Base-by-base conservation (phyloP, 1,284 basidiomycete genomes). In the Rhodofomes roseus region DNA sequence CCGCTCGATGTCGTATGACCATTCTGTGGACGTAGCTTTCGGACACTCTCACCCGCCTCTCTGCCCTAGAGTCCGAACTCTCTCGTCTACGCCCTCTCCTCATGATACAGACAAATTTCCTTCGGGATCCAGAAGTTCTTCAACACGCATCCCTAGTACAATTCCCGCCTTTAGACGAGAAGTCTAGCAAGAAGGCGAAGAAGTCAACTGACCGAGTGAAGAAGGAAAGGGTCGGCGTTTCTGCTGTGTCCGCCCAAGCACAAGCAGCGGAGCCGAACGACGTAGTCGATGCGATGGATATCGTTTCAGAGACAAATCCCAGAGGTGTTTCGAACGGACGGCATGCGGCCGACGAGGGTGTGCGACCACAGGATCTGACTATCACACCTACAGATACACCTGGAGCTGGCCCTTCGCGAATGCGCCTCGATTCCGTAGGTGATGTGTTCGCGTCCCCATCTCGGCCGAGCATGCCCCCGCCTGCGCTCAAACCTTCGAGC, bases 11-110 rank as follows among this genome's bases (percentile, higher is more conserved):
- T 4, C 31, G 5, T 11, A 5, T 11, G 31, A 11, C 31, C 11
- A 11, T 4, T 34, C 31, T 34, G 5, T 34, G 31, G 31, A 11
- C 27, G 2, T 62, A 86, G 83, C 74, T 86, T 27, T 65, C 74
- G 39, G 79, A 81, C 46, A 73, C 79, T 6, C 77, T 81, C 55
- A 53, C 22, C 34, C 78, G 81, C 31, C 70, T 83, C 12, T 66
- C 73, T 4, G 62, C 74, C 5, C 74, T 87, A 1, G 84, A 86
- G 67, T 63, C 73, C 12, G 85, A 87, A 62, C 74, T 87, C 2
- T 66, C 71, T 1, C 80, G 80, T 57, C 77, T 87, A 9, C 81
- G 81, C 37, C 85, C 85, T 0, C 70, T 86, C 20, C 76, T 87
- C 31, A 72, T 85, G 12, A 79, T 85, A 74, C 79, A 83, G 58